Percentiles rank a stretch among this genome's conserved stretches.
These are phyloP conservation scores for Penicillium cinerascens DNA, from an alignment of 495 filamentous ascomycete species.

Conservation along the genomic window DNA sequence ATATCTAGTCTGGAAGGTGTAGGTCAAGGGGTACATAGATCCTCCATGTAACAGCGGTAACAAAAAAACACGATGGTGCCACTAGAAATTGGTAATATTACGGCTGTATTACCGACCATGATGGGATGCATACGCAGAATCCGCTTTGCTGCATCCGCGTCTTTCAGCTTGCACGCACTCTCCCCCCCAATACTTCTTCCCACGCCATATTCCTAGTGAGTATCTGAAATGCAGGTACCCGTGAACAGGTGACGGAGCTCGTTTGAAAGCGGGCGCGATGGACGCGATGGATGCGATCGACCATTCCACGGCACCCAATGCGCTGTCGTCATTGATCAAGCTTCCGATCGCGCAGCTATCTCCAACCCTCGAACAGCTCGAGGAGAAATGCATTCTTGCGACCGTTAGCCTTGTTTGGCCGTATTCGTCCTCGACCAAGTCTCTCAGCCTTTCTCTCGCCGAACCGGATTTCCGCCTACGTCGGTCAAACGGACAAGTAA, in stretches of 20 bases:
- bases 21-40: no score
- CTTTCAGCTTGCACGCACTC: not conserved
- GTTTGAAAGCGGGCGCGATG: conserved; percentile 13
- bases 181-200: not conserved
- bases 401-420: conserved; percentile 88
- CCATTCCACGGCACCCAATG: conserved; percentile 20
- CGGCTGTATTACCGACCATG: conserved; percentile 13
- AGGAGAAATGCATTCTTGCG: conserved; percentile 50
- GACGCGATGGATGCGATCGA: conserved; percentile 33
- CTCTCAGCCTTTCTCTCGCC: conserved; percentile 71
- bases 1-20: no score
- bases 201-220: not conserved
- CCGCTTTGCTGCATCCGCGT: not conserved
- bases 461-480: conserved; percentile 88
- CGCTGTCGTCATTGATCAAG: conserved; percentile 25
- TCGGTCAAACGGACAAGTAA: conserved; percentile 73
- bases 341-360: conserved; percentile 67
- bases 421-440: conserved; percentile 70
- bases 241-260: conserved; percentile 9
- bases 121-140: not conserved
- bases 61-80: not conserved
- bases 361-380: conserved; percentile 43
- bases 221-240: not conserved
- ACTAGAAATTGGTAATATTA: conserved; percentile 9
- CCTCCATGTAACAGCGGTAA: not conserved